Conservation (phyloP, 257 asterid genomes). For the Solanum medicagineum region DNA sequence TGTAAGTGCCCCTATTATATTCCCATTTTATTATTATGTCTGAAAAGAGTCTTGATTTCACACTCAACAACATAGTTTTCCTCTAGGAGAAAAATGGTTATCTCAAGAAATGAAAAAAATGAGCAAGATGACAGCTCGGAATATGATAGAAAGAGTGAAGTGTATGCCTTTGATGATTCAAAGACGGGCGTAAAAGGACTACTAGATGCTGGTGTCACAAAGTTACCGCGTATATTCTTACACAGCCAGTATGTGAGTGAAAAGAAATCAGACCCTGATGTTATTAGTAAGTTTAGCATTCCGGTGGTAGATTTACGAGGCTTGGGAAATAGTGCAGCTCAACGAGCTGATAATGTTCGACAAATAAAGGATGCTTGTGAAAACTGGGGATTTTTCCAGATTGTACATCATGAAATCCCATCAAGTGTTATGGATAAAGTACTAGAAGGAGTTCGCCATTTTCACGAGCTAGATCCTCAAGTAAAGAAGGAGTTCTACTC, state of each 20-base stretch:
- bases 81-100: not conserved
- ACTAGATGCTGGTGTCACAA: not conserved
- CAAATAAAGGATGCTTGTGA: conserved; percentile 19
- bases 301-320: conserved; percentile 22
- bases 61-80: not conserved
- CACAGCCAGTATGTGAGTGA: not conserved
- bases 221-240: conserved; percentile 2
- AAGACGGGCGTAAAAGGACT: conserved; percentile 11
- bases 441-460: conserved; percentile 4
- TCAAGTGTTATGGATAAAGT: conserved; percentile 4
- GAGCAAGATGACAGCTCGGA: not conserved
- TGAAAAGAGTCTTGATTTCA: not conserved
- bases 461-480: conserved; percentile 6
- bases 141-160: not conserved
- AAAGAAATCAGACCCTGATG: not conserved
- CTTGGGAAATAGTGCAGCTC: not conserved
- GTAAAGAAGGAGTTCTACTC: conserved; percentile 15
- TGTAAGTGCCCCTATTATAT: not conserved
- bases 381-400: conserved; percentile 40
- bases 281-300: not conserved
- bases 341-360: conserved; percentile 12
- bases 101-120: not conserved
- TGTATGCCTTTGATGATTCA: conserved; percentile 4
- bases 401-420: conserved; percentile 26
- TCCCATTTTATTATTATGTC: not conserved